Conservation (phyloP, 2,329 filamentous ascomycete genomes). For the Amesomyces nigricolor region DNA sequence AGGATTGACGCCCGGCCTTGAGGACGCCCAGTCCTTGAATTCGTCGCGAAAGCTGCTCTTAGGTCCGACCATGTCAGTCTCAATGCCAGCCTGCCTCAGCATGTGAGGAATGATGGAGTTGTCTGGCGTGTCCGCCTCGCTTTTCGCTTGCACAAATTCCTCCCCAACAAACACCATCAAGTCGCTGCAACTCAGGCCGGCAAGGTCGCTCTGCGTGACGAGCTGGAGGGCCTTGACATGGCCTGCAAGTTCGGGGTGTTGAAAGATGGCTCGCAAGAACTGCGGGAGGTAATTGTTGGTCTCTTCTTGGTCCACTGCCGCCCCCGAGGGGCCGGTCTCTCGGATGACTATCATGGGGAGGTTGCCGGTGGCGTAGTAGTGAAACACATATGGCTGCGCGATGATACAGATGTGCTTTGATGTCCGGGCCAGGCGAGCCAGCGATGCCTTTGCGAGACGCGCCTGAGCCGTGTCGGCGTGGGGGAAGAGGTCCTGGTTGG, state of each 20-base stretch:
- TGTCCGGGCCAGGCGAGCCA: not conserved
- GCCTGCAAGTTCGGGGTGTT: not conserved
- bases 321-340: too few species aligned
- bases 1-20: too few species aligned
- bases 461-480: too few species aligned
- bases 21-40: not conserved
- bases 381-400: not conserved
- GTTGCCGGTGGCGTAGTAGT: not conserved
- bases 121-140: too few species aligned
- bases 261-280: not conserved
- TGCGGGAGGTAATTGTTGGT: not conserved
- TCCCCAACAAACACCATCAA: too few species aligned
- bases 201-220: not conserved
- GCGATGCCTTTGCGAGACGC: not conserved
- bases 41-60: not conserved
- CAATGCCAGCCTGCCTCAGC: too few species aligned
- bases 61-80: too few species aligned
- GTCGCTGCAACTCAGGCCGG: too few species aligned
- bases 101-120: too few species aligned
- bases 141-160: too few species aligned
- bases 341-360: not conserved
- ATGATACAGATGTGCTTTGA: not conserved
- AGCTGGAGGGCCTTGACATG: not conserved
- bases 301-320: too few species aligned
- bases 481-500: too few species aligned